A percentile compares a stretch with the other conserved stretches of the same genome.
Evolutionary conservation across 2,329 filamentous ascomycete species (phyloP).

Genomic region (Fusarium odoratissimum): DNA sequence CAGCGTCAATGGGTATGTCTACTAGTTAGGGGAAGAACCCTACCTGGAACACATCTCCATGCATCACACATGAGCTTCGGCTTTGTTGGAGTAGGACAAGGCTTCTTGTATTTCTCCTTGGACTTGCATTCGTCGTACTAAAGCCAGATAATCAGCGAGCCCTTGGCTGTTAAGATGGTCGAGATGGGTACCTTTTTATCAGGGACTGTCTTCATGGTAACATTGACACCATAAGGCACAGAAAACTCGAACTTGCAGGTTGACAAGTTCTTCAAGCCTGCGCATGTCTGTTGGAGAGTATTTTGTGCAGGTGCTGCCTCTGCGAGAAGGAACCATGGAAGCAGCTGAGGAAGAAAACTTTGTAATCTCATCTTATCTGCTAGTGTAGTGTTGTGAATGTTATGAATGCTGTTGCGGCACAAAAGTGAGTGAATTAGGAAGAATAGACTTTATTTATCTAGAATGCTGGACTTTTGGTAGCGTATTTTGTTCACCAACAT

Average conservation of each 20-base stretch:
- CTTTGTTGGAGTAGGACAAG: neutral
- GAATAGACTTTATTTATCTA: neutral
- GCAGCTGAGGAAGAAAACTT: fast-evolving
- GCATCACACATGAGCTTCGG: neutral
- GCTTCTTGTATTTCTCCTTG: neutral
- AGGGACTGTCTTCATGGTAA: neutral
- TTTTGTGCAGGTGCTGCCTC: neutral
- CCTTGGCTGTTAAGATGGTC: fast-evolving
- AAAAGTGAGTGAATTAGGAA: fast-evolving
- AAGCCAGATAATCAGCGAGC: neutral
- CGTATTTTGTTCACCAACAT: neutral
- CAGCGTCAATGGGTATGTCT: fast-evolving
- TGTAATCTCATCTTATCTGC: neutral
- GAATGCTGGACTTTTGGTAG: fast-evolving
- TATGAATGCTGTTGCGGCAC: fast-evolving
- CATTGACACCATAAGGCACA: neutral
- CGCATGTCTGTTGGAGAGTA: neutral
- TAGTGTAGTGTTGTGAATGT: fast-evolving
- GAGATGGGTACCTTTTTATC: neutral
- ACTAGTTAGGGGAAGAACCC: fast-evolving
- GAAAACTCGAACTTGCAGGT: neutral
- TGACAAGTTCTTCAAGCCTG: neutral
- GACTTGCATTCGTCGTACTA: neutral
- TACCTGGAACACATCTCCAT: neutral
- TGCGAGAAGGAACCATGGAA: neutral